A percentile compares a stretch with the other conserved stretches of the same genome.
These are phyloP conservation scores for Trichoderma asperellum DNA, from an alignment of 2,329 filamentous ascomycete genomes.

Conservation along the genomic window DNA sequence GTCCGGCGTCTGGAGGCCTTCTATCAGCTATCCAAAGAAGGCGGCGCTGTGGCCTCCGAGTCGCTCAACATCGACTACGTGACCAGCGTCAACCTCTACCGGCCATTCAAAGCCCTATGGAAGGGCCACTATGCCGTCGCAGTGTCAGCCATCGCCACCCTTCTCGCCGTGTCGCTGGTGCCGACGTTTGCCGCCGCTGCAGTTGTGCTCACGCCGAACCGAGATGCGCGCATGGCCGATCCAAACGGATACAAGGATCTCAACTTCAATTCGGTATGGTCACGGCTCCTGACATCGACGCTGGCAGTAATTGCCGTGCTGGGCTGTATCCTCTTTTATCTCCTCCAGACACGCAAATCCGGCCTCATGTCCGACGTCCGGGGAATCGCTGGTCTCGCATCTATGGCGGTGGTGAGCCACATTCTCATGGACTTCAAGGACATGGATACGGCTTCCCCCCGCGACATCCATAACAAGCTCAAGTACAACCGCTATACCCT, in stretches of 20 bases:
- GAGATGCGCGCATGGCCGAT: constrained; percentile 47
- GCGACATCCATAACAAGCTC: constrained; percentile 70
- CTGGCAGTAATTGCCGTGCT: constrained; percentile 62
- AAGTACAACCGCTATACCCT: constrained; percentile 69
- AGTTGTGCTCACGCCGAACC: constrained; percentile 60
- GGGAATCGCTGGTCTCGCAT: constrained; percentile 73
- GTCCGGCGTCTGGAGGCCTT: constrained; percentile 69
- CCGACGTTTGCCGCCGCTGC: constrained; percentile 70
- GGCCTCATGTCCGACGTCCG: constrained; percentile 70
- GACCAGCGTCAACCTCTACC: constrained; percentile 67
- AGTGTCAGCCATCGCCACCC: constrained; percentile 65
- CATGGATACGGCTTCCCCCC: constrained; percentile 67
- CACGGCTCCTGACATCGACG: constrained; percentile 61
- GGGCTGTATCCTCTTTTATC: constrained; percentile 61
- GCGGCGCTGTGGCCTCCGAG: constrained; percentile 64
- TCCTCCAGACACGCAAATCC: constrained; percentile 65
- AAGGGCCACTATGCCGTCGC: constrained; percentile 70
- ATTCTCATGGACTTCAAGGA: constrained; percentile 75
- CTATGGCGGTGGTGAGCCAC: constrained; percentile 74
- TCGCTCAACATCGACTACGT: constrained; percentile 77
- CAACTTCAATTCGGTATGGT: constrained; percentile 60
- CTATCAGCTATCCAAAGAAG: constrained; percentile 64
- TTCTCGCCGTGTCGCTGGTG: constrained; percentile 69
- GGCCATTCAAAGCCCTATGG: constrained; percentile 65
- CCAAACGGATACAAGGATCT: constrained; percentile 57